A percentile compares a stretch with the other conserved stretches of the same genome.
Conservation (phyloP, 148 eudicot genomes). For the Fagopyrum esculentum region DNA sequence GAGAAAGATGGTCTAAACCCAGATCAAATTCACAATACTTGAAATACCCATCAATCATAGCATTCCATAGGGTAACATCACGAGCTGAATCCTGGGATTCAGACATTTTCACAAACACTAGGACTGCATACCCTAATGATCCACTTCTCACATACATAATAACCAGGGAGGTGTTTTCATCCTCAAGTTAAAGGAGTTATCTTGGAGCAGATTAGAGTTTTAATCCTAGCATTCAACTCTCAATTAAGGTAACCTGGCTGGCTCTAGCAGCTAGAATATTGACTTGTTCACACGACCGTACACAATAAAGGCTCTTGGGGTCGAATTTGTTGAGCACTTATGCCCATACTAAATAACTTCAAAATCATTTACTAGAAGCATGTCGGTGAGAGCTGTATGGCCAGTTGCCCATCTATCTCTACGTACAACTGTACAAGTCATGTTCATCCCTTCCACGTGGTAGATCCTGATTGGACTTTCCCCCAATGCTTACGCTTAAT, state of each 20-base stretch:
- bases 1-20: conserved; percentile 24
- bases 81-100: conserved; percentile 17
- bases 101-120: conserved; percentile 33
- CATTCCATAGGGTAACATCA: conserved; percentile 43
- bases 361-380: not conserved
- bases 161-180: conserved; percentile 21
- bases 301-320: not conserved
- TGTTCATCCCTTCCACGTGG: not conserved
- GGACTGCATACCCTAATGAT: conserved; percentile 24
- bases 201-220: not conserved
- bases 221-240: no score
- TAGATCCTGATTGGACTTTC: not conserved
- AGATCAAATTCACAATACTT: conserved; percentile 22
- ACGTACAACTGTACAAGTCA: no score
- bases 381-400: not conserved
- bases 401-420: not conserved
- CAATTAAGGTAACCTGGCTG: no score
- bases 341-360: not conserved
- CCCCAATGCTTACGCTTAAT: not conserved
- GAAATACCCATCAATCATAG: conserved; percentile 40
- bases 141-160: conserved; percentile 44
- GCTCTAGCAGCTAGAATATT: not conserved
- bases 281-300: not conserved
- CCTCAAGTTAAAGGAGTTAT: not conserved
- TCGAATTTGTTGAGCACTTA: no score